phyloP scores from a whole-genome alignment of 768 basidiomycete species.

The Daedaleopsis nitida region DNA sequence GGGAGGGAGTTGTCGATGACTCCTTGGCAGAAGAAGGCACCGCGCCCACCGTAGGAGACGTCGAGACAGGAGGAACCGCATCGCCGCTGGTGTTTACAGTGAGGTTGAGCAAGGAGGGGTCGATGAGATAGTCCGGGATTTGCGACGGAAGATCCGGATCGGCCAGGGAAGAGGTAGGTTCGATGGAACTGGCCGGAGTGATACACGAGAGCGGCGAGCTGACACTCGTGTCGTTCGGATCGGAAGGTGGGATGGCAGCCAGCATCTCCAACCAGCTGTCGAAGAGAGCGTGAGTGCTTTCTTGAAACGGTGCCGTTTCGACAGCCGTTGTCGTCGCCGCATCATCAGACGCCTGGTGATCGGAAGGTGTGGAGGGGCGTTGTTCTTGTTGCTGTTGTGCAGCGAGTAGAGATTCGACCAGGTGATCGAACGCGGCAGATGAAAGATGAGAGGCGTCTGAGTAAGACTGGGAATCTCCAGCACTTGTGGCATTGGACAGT shows the following conservation, averaged over 20 bases:
- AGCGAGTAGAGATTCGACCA: slow-evolving; percentile 43
- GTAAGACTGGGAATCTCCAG: not conserved
- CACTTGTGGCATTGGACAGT: not conserved
- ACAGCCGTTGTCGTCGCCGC: not conserved
- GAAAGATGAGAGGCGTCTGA: not conserved
- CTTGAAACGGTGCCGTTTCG: not conserved
- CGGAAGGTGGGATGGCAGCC: slow-evolving; percentile 25
- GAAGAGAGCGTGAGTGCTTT: slow-evolving; percentile 20
- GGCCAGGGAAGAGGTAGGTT: not conserved
- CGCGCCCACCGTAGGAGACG: not conserved
- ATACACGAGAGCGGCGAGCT: not conserved
- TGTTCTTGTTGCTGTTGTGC: slow-evolving; percentile 22
- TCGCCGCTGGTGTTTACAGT: not conserved
- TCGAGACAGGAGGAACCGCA: not conserved
- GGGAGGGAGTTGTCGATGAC: slow-evolving; percentile 21
- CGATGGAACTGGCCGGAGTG: not conserved
- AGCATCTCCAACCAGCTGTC: slow-evolving; percentile 29
- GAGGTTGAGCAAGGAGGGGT: slow-evolving; percentile 22
- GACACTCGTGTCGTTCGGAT: slow-evolving; percentile 17
- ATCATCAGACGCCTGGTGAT: not conserved
- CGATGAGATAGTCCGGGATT: slow-evolving; percentile 22
- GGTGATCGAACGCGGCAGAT: slow-evolving; percentile 37
- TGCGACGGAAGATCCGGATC: not conserved
- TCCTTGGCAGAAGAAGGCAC: not conserved
- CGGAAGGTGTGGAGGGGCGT: not conserved